These are phyloP conservation scores for Marsdenia floribunda DNA, from an alignment of 257 asterid species.

Conservation along the genomic window DNA sequence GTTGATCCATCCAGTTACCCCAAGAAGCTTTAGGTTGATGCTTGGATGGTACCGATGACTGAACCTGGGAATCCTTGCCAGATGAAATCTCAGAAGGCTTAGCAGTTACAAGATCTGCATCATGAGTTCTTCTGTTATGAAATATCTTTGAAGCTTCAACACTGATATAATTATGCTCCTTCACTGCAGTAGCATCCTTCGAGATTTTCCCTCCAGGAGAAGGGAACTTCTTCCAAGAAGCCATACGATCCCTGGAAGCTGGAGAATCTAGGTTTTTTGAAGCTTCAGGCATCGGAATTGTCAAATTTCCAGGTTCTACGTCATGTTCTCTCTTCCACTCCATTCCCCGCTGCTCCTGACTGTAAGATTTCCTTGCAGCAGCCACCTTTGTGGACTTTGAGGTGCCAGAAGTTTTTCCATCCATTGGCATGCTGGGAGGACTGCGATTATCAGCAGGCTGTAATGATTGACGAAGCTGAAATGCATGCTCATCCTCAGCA, in stretches of 20 bases:
- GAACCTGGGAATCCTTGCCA: constrained; percentile 49
- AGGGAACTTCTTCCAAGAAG: constrained; percentile 90
- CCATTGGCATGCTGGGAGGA: constrained; percentile 39
- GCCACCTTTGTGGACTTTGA: constrained; percentile 34
- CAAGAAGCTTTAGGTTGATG: constrained; percentile 73
- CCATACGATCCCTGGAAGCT: constrained; percentile 65
- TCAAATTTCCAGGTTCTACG: constrained; percentile 37
- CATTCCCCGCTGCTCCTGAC: constrained; percentile 83
- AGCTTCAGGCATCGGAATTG: constrained; percentile 40
- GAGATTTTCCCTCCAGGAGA: constrained; percentile 67
- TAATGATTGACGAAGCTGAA: constrained; percentile 78
- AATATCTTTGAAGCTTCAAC: constrained; percentile 44
- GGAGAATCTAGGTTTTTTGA: constrained; percentile 40
- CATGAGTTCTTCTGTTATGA: constrained; percentile 37
- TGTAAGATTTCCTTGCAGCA: constrained; percentile 63
- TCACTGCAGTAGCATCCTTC: constrained; percentile 44
- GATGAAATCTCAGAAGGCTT: constrained; percentile 54
- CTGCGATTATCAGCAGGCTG: constrained; percentile 62
- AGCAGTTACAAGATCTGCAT: constrained; percentile 54
- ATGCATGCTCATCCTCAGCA: constrained; percentile 80
- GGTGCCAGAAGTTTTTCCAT: constrained; percentile 39
- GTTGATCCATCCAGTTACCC: constrained; percentile 98
- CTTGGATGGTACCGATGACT: constrained; percentile 37
- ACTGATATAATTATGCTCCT: constrained; percentile 45
- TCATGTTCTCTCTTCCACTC: constrained; percentile 58